phyloP scores from a whole-genome alignment of 2,329 filamentous ascomycete genomes.

The Akanthomyces lecanii region DNA sequence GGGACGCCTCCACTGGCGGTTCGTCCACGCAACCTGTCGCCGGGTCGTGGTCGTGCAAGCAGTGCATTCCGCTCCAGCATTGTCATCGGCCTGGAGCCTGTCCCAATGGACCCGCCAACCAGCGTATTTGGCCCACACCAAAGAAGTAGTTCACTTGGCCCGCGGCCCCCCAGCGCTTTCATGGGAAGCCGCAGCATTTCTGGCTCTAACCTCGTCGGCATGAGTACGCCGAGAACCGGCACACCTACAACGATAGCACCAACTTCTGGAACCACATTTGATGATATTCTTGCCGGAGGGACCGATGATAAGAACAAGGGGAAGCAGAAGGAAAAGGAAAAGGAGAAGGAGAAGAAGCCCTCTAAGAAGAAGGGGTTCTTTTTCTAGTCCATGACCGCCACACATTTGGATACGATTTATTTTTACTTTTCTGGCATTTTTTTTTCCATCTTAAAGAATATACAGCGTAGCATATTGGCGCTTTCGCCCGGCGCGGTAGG shows the following conservation, averaged over 20 bases:
- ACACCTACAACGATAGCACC: slow-evolving; percentile 22
- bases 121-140: slow-evolving; percentile 26
- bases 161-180: slow-evolving; percentile 30
- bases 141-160: slow-evolving; percentile 34
- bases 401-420: not conserved
- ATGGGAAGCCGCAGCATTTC: slow-evolving; percentile 33
- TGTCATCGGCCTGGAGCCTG: slow-evolving; percentile 40
- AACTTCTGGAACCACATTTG: slow-evolving; percentile 40
- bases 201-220: slow-evolving; percentile 31
- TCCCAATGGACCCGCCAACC: slow-evolving; percentile 34
- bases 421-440: not conserved
- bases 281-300: slow-evolving; percentile 42
- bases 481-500: not conserved
- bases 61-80: slow-evolving; percentile 40
- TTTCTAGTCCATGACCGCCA: not conserved
- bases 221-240: slow-evolving; percentile 22
- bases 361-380: slow-evolving; percentile 24
- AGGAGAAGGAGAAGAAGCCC: slow-evolving; percentile 37
- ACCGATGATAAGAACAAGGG: slow-evolving; percentile 31
- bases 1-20: slow-evolving; percentile 31
- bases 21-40: slow-evolving; percentile 38
- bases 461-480: not conserved
- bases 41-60: slow-evolving; percentile 29
- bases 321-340: slow-evolving; percentile 33
- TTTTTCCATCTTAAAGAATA: slow-evolving; percentile 3